A percentile compares a stretch with the other conserved stretches of the same genome.
These are phyloP conservation scores for Aspergillus leporis DNA, from an alignment of 495 filamentous ascomycete genomes.

Conservation along the genomic window DNA sequence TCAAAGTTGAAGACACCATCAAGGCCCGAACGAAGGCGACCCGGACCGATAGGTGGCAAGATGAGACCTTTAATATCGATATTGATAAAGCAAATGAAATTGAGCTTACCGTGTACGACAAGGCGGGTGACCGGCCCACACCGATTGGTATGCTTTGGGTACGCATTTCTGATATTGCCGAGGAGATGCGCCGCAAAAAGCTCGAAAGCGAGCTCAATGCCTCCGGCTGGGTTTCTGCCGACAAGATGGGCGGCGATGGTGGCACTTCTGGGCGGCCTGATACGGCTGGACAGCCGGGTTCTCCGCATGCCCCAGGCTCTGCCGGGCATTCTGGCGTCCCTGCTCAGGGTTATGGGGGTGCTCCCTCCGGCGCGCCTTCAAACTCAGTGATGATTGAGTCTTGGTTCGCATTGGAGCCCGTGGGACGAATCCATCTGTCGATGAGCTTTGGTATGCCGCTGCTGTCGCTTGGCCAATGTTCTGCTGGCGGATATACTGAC, in stretches of 20 bases:
- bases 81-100: conserved; percentile 99
- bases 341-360: conserved; percentile 25
- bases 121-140: conserved; percentile 79
- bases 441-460: conserved; percentile 76
- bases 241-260: conserved; percentile 73
- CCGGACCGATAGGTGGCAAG: conserved; percentile 84
- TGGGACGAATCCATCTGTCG: conserved; percentile 82
- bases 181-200: conserved; percentile 96
- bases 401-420: conserved; percentile 96
- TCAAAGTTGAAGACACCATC: conserved; percentile 93
- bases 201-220: conserved; percentile 91
- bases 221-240: conserved; percentile 94
- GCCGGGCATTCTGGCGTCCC: conserved; percentile 25
- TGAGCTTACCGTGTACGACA: conserved; percentile 96
- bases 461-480: background rate
- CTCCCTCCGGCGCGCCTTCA: conserved; percentile 38
- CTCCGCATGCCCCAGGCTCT: conserved; percentile 30
- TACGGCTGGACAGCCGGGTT: conserved; percentile 42
- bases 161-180: conserved; percentile 92
- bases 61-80: conserved; percentile 84
- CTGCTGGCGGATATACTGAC: conserved; percentile 33
- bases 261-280: conserved; percentile 40
- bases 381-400: conserved; percentile 78
- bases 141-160: conserved; percentile 97
- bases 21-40: conserved; percentile 87